Percentiles rank a stretch among this genome's conserved stretches.
Conservation (phyloP, 2,329 filamentous ascomycete genomes). For the Aspergillus sp. region DNA sequence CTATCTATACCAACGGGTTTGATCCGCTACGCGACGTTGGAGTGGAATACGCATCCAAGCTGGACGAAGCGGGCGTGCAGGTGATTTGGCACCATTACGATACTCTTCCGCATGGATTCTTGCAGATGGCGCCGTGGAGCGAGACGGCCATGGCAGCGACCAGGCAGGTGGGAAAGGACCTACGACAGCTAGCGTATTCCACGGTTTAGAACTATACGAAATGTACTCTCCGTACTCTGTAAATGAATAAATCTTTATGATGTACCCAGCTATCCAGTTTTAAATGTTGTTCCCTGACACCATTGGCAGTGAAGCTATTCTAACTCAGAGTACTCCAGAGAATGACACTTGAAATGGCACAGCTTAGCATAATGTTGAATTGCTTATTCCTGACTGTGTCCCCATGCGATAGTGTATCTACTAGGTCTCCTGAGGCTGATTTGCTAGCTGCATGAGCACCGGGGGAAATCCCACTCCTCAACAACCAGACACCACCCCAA, state of each 20-base stretch:
- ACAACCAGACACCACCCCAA: constrained; percentile 52
- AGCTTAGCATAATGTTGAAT: no score
- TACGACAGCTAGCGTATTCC: background rate
- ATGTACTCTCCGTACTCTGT: no score
- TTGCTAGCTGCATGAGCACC: constrained; percentile 62
- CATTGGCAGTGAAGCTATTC: no score
- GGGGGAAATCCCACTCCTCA: constrained; percentile 55
- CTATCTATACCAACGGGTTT: constrained; percentile 25
- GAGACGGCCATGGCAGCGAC: constrained; percentile 13
- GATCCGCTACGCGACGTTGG: constrained; percentile 26
- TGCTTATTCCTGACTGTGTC: background rate
- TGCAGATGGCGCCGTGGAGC: constrained; percentile 27
- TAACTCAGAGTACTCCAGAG: no score
- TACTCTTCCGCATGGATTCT: constrained; percentile 20
- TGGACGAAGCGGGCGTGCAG: constrained; percentile 19
- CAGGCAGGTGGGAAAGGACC: background rate
- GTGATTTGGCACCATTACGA: constrained; percentile 22
- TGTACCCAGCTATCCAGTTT: no score
- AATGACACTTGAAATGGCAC: background rate
- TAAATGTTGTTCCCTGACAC: no score
- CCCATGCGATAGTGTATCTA: constrained; percentile 3
- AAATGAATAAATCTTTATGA: no score
- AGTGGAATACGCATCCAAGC: constrained; percentile 22
- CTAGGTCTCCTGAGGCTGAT: constrained; percentile 62
- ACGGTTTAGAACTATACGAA: background rate